Conservation (phyloP, 2,329 filamentous ascomycete species). For the Cytospora paraplurivora region DNA sequence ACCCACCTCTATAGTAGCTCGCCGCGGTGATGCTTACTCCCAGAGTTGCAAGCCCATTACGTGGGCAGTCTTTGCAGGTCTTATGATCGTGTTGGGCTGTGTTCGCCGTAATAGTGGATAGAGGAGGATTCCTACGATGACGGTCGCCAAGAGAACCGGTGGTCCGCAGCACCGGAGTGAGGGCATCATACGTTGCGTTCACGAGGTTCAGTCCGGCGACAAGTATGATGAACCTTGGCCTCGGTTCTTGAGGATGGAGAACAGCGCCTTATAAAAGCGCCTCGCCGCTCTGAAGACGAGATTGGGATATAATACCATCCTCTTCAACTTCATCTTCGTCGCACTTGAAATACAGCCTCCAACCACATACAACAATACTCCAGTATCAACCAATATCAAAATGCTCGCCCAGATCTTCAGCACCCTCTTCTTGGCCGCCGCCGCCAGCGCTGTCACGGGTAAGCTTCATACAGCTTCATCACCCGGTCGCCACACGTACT, state of each 20-base stretch:
- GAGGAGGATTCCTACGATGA: conserved; percentile 7
- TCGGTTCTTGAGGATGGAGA: not conserved
- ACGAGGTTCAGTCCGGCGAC: not conserved
- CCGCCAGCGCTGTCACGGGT: conserved; percentile 34
- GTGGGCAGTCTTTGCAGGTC: not conserved
- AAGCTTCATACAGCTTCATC: conserved; percentile 5
- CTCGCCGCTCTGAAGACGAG: not conserved
- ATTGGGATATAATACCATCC: conserved; percentile 9
- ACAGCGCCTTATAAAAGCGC: conserved; percentile 9
- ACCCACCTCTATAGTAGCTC: conserved; percentile 8
- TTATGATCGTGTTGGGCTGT: not conserved
- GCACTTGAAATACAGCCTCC: not conserved
- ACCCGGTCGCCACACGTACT: not conserved
- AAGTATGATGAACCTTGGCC: not conserved
- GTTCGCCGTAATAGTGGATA: conserved; percentile 6
- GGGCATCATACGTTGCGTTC: conserved; percentile 22
- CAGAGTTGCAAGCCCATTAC: not conserved
- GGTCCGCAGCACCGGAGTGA: conserved; percentile 6
- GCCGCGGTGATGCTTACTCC: conserved; percentile 3
- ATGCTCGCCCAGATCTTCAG: conserved; percentile 36
- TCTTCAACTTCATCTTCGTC: conserved; percentile 7
- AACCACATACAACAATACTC: not conserved
- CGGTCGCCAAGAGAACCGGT: conserved; percentile 17
- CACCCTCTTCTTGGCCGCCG: conserved; percentile 33
- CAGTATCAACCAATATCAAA: not conserved